Conservation (phyloP, 345 rosid species). For the Dovyalis caffra region DNA sequence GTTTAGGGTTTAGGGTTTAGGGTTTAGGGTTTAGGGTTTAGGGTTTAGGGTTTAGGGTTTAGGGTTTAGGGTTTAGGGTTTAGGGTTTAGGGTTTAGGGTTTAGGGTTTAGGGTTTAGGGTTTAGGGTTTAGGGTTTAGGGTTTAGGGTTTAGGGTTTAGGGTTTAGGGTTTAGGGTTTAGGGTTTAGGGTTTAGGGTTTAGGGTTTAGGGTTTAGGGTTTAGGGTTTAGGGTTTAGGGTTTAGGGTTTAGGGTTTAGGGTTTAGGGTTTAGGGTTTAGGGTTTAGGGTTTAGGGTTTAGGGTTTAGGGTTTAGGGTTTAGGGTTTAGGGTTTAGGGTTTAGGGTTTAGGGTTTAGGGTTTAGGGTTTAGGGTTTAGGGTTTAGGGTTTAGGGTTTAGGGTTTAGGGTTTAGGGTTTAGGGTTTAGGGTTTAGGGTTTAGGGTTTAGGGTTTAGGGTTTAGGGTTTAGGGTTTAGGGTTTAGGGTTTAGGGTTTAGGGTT, state of each 20-base stretch:
- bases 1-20: slow-evolving; percentile 19
- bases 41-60: slow-evolving; percentile 24
- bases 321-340: slow-evolving; percentile 17
- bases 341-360: slow-evolving; percentile 24
- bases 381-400: slow-evolving; percentile 24
- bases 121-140: slow-evolving; percentile 25
- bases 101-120: slow-evolving; percentile 27
- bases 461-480: slow-evolving; percentile 7
- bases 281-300: slow-evolving; percentile 17
- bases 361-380: slow-evolving; percentile 22
- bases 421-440: slow-evolving; percentile 3
- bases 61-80: slow-evolving; percentile 16
- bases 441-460: slow-evolving; percentile 1
- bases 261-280: slow-evolving; percentile 18
- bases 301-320: slow-evolving; percentile 24
- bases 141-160: slow-evolving; percentile 18
- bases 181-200: slow-evolving; percentile 28
- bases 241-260: slow-evolving; percentile 23
- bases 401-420: slow-evolving; percentile 25
- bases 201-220: slow-evolving; percentile 28
- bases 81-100: slow-evolving; percentile 18
- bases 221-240: slow-evolving; percentile 30
- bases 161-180: slow-evolving; percentile 31
- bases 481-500: slow-evolving; percentile 11
- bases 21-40: slow-evolving; percentile 14